Percentiles rank a stretch among this genome's conserved stretches.
Evolutionary conservation across 2,329 filamentous ascomycete genomes (phyloP).

Genomic region (Hymenoscyphus scutula): DNA sequence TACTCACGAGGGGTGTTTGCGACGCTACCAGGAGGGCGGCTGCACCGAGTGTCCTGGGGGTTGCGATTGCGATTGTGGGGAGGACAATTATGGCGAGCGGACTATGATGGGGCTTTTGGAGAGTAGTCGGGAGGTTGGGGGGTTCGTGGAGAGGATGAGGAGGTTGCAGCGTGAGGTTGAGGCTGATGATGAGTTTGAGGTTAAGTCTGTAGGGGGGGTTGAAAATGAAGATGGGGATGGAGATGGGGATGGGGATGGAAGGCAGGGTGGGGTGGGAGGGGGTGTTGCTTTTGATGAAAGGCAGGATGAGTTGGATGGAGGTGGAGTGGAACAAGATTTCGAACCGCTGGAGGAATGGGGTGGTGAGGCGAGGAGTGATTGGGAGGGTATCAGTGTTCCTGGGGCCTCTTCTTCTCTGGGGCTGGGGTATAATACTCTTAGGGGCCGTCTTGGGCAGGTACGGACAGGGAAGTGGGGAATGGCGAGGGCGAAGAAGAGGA

Average conservation of each 20-base stretch:
- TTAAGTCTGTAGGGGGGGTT: no score
- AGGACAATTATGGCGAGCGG: constrained; percentile 42
- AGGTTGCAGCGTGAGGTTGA: constrained; percentile 11
- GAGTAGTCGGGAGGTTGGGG: constrained; percentile 57
- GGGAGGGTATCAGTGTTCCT: constrained; percentile 27
- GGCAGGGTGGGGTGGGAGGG: no score
- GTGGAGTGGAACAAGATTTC: no score
- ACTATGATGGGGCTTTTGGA: constrained; percentile 57
- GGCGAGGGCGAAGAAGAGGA: constrained; percentile 26
- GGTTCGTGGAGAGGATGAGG: constrained; percentile 35
- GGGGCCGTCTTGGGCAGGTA: constrained; percentile 32
- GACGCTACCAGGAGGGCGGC: constrained; percentile 31
- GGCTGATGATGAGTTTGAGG: not conserved
- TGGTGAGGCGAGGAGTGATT: constrained; percentile 26
- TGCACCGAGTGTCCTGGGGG: constrained; percentile 60
- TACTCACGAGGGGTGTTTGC: constrained; percentile 53
- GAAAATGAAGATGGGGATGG: no score
- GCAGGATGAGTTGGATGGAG: no score
- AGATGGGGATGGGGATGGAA: no score
- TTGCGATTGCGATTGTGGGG: constrained; percentile 61
- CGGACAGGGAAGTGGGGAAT: constrained; percentile 31
- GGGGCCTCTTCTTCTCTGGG: constrained; percentile 17
- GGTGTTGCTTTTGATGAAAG: no score
- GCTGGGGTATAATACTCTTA: constrained; percentile 31
- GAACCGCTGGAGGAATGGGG: constrained; percentile 9